Percentiles rank a stretch among this genome's conserved stretches.
Evolutionary conservation across 163 green algal species (phyloP).

Genomic region (Scenedesmus sp.): DNA sequence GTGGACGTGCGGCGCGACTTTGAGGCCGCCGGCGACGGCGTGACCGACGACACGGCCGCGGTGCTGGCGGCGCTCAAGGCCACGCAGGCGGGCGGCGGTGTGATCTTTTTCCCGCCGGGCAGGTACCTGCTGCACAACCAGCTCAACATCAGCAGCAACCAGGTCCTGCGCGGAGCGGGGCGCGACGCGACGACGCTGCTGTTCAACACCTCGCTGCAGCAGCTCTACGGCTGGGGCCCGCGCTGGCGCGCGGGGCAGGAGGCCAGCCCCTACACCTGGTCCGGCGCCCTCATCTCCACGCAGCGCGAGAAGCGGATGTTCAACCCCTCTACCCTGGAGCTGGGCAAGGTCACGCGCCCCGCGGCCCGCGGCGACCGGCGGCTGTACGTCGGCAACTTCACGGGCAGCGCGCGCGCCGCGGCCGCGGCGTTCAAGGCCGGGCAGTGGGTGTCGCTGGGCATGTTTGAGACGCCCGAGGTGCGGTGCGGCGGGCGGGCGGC

Average conservation of each 20-base stretch:
- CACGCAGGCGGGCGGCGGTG: neutral
- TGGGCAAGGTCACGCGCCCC: slow-evolving; percentile 1
- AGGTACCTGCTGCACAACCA: slow-evolving; percentile 31
- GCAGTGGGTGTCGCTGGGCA: slow-evolving; percentile 9
- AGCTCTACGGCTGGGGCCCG: slow-evolving; percentile 28
- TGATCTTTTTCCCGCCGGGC: slow-evolving; percentile 30
- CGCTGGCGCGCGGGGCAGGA: neutral
- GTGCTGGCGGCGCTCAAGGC: slow-evolving; percentile 17
- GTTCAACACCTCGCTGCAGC: slow-evolving; percentile 9
- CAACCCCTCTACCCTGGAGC: neutral
- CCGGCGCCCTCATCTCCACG: neutral
- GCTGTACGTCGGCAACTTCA: neutral
- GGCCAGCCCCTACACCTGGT: slow-evolving; percentile 13
- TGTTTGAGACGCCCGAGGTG: slow-evolving; percentile 17
- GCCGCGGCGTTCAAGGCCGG: neutral
- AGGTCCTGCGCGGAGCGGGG: slow-evolving; percentile 26
- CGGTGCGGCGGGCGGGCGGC: no score
- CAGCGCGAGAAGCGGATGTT: slow-evolving; percentile 5
- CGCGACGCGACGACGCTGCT: slow-evolving; percentile 13
- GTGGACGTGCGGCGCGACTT: slow-evolving; percentile 27
- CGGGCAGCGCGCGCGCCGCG: neutral
- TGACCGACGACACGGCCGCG: slow-evolving; percentile 32
- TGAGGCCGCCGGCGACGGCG: slow-evolving; percentile 15
- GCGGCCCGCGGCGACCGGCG: slow-evolving; percentile 1
- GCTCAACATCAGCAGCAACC: slow-evolving; percentile 30